These are phyloP conservation scores for Cyberlindnera sargentensis DNA, from an alignment of 805 yeast species.

Conservation along the genomic window DNA sequence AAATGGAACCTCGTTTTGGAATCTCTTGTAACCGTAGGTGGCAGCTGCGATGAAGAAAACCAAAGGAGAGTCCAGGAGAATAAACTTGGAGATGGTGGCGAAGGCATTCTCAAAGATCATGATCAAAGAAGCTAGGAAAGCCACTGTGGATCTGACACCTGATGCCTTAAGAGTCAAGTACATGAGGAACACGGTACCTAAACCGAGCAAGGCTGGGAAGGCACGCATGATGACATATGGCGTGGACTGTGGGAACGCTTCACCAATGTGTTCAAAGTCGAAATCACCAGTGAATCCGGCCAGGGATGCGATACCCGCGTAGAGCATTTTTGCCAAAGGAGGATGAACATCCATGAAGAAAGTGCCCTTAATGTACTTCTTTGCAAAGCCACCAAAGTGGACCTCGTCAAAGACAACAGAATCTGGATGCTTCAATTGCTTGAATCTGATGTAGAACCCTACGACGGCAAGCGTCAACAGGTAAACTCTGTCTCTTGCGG, in stretches of 20 bases:
- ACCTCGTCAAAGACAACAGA: constrained; percentile 91
- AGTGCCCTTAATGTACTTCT: constrained; percentile 60
- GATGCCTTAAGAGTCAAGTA: constrained; percentile 66
- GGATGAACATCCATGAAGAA: constrained; percentile 77
- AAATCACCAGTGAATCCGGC: constrained; percentile 73
- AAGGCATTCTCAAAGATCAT: constrained; percentile 60
- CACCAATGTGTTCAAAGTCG: constrained; percentile 60
- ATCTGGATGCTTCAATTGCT: constrained; percentile 56
- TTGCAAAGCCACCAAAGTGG: constrained; percentile 95
- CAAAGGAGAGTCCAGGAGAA: constrained; percentile 70
- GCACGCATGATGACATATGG: constrained; percentile 69
- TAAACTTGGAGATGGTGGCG: constrained; percentile 68
- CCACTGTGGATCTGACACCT: constrained; percentile 61
- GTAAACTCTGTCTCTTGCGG: constrained; percentile 32
- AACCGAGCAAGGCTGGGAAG: constrained; percentile 62
- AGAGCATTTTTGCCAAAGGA: constrained; percentile 70
- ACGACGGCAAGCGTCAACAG: constrained; percentile 38
- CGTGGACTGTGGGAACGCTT: constrained; percentile 43
- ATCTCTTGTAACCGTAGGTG: constrained; percentile 55
- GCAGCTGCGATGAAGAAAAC: constrained; percentile 71
- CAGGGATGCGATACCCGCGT: constrained; percentile 58
- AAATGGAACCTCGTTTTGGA: constrained; percentile 60
- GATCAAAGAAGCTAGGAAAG: constrained; percentile 48
- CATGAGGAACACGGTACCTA: constrained; percentile 55
- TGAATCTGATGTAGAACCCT: constrained; percentile 54